Percentiles rank a stretch among this genome's conserved stretches.
These are phyloP conservation scores for Yamadazyma triangularis DNA, from an alignment of 1,139 yeast genomes.

Conservation along the genomic window DNA sequence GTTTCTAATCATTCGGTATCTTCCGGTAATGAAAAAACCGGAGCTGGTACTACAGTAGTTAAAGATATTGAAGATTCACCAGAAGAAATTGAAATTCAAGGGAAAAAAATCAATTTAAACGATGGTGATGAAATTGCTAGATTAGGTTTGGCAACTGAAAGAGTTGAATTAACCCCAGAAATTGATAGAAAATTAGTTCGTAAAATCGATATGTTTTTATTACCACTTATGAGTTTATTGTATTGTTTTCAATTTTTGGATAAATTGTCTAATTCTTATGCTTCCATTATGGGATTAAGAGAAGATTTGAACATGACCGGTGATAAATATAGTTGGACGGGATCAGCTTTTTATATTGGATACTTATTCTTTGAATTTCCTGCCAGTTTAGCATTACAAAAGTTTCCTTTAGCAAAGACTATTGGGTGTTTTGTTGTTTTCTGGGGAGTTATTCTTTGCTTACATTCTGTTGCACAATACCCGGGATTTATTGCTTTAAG, in stretches of 20 bases:
- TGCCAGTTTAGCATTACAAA: constrained; percentile 36
- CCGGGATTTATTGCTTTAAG: constrained; percentile 29
- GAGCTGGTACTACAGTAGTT: too few species aligned
- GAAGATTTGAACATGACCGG: constrained; percentile 47
- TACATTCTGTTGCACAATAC: constrained; percentile 25
- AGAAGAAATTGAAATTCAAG: constrained; percentile 7
- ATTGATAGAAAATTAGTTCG: constrained; percentile 18
- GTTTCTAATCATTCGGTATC: background rate
- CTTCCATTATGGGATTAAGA: constrained; percentile 57
- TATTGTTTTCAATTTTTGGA: constrained; percentile 65
- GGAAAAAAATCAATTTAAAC: constrained; percentile 8
- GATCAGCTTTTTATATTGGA: constrained; percentile 53
- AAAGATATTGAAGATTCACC: too few species aligned
- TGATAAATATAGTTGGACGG: constrained; percentile 52
- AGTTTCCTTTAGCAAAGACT: constrained; percentile 26
- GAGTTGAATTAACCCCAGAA: constrained; percentile 13
- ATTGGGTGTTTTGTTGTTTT: constrained; percentile 19
- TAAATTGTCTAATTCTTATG: constrained; percentile 53
- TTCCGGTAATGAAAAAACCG: constrained; percentile 10
- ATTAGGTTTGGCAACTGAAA: constrained; percentile 17
- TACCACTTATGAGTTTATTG: constrained; percentile 52
- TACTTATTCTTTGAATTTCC: constrained; percentile 46
- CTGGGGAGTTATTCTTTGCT: constrained; percentile 27
- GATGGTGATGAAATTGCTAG: constrained; percentile 34
- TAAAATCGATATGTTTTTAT: constrained; percentile 50